A percentile compares a stretch with the other conserved stretches of the same genome.
phyloP scores from a whole-genome alignment of 2,329 filamentous ascomycete species.

The Fusarium longipes region DNA sequence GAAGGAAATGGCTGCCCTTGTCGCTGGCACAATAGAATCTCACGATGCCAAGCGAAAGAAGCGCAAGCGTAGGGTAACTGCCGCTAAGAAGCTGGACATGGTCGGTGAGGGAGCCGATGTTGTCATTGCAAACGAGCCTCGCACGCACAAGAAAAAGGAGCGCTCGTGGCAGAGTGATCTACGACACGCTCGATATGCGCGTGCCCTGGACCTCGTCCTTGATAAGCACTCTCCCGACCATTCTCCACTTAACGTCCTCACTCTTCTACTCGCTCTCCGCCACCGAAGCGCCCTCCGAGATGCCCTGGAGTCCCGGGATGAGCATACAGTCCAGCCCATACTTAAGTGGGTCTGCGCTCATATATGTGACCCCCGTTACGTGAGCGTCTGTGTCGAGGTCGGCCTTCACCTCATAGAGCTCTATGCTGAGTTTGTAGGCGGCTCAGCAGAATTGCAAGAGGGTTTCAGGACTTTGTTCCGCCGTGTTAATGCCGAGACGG shows the following conservation, averaged over 20 bases:
- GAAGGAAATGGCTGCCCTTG: constrained; percentile 84
- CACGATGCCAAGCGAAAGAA: constrained; percentile 79
- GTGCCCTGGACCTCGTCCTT: constrained; percentile 84
- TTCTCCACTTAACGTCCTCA: constrained; percentile 73
- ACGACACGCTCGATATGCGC: constrained; percentile 79
- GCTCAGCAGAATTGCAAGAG: constrained; percentile 77
- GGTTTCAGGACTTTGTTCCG: constrained; percentile 76
- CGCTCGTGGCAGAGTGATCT: constrained; percentile 84
- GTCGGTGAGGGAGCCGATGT: constrained; percentile 88
- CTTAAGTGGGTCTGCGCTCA: constrained; percentile 84
- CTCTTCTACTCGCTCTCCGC: constrained; percentile 83
- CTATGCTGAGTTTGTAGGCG: constrained; percentile 82
- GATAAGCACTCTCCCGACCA: constrained; percentile 63
- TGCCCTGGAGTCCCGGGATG: constrained; percentile 83
- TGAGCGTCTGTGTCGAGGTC: constrained; percentile 84
- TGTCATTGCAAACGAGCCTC: constrained; percentile 79
- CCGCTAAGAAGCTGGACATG: constrained; percentile 74
- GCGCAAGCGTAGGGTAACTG: constrained; percentile 68
- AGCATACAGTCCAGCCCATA: constrained; percentile 82
- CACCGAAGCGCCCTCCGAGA: constrained; percentile 87
- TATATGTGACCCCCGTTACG: constrained; percentile 84
- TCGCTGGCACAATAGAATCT: constrained; percentile 80
- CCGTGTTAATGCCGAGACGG: constrained; percentile 80
- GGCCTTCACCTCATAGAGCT: constrained; percentile 85
- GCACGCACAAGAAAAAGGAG: constrained; percentile 66